Evolutionary conservation across 768 basidiomycete genomes (phyloP).

Genomic region (Naganishia randhawae): DNA sequence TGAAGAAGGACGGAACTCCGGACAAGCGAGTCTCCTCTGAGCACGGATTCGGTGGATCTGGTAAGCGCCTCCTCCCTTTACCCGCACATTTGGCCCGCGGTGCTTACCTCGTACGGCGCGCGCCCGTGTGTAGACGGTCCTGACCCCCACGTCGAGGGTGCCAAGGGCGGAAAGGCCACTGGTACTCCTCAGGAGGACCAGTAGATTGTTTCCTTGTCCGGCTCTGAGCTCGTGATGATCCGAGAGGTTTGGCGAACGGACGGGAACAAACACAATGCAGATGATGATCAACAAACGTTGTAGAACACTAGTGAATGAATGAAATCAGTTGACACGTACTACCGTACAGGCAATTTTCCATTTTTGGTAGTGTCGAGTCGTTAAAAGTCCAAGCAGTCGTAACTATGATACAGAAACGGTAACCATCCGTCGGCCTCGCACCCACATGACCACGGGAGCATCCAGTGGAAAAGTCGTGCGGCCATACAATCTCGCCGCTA

Average conservation of each 20-base stretch:
- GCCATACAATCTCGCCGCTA: too few relatives aligned
- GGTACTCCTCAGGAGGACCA: slow-evolving; percentile 28
- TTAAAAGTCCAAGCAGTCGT: too few relatives aligned
- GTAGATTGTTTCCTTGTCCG: too few relatives aligned
- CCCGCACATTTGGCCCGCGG: background rate
- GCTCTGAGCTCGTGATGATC: too few relatives aligned
- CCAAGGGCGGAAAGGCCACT: slow-evolving; percentile 44
- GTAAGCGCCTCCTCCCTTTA: slow-evolving; percentile 12
- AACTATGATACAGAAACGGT: too few relatives aligned
- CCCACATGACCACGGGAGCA: too few relatives aligned
- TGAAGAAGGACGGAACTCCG: slow-evolving; percentile 50
- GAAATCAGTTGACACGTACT: background rate
- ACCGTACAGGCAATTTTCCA: too few relatives aligned
- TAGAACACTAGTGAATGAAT: background rate
- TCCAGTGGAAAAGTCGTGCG: too few relatives aligned
- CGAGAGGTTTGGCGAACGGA: too few relatives aligned
- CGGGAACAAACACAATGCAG: background rate
- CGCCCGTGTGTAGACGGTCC: slow-evolving; percentile 40
- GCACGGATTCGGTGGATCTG: slow-evolving; percentile 51
- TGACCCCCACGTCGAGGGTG: slow-evolving; percentile 49
- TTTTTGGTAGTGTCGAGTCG: too few relatives aligned
- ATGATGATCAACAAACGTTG: background rate
- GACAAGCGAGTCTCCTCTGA: slow-evolving; percentile 51
- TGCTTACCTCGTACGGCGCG: background rate
- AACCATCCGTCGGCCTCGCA: too few relatives aligned